phyloP scores from a whole-genome alignment of 805 yeast genomes.

The Kodamaea sagamina region DNA sequence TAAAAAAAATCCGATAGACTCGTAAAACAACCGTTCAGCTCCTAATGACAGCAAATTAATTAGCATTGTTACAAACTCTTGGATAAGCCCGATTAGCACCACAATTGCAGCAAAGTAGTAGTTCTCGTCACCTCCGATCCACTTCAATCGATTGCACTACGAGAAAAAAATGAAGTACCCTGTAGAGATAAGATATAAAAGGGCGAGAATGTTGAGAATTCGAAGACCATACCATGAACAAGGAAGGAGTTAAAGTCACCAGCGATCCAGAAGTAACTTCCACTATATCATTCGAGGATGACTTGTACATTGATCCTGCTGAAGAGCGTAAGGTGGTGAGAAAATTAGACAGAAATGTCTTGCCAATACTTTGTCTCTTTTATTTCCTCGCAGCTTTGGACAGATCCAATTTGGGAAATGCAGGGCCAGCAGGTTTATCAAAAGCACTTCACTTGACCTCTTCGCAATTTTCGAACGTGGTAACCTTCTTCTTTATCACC shows the following conservation, averaged over 20 bases:
- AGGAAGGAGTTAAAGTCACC: background rate
- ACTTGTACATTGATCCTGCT: slow-evolving; percentile 19
- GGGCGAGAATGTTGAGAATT: background rate
- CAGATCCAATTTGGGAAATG: slow-evolving; percentile 61
- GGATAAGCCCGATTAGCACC: too few relatives aligned
- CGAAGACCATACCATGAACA: background rate
- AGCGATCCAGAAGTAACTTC: background rate
- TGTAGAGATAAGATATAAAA: background rate
- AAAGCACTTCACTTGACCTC: slow-evolving; percentile 40
- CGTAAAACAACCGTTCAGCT: too few relatives aligned
- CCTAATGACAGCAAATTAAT: too few relatives aligned
- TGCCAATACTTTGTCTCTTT: slow-evolving; percentile 45
- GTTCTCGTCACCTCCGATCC: too few relatives aligned
- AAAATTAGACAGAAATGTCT: slow-evolving; percentile 44
- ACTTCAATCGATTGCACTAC: too few relatives aligned
- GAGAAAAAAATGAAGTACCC: too few relatives aligned
- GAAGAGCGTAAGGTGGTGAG: slow-evolving; percentile 33
- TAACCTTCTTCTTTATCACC: slow-evolving; percentile 49
- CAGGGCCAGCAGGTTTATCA: slow-evolving; percentile 53
- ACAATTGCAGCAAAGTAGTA: too few relatives aligned
- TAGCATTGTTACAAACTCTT: too few relatives aligned
- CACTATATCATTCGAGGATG: slow-evolving; percentile 8
- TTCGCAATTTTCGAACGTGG: slow-evolving; percentile 44
- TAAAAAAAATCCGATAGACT: too few relatives aligned
- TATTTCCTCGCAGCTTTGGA: slow-evolving; percentile 53